Percentiles rank a stretch among this genome's conserved stretches.
These are phyloP conservation scores for Fusarium sp. DNA, from an alignment of 2,329 filamentous ascomycete genomes.

Conservation along the genomic window DNA sequence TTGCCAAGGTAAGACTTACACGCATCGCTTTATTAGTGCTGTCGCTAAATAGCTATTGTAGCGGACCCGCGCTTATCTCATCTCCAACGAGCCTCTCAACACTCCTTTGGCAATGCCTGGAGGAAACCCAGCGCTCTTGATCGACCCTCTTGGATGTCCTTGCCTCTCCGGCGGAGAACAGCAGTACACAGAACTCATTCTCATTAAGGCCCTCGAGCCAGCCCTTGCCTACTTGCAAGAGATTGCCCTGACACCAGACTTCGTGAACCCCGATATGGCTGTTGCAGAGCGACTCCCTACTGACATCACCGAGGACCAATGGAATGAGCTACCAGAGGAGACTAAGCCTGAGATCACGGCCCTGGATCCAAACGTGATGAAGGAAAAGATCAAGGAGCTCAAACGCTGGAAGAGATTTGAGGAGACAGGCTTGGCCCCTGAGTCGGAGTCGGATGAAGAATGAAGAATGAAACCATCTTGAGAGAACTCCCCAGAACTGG, in stretches of 20 bases:
- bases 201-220: constrained; percentile 65
- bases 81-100: constrained; percentile 64
- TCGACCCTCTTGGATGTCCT: constrained; percentile 70
- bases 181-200: constrained; percentile 70
- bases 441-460: constrained; percentile 43
- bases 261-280: constrained; percentile 56
- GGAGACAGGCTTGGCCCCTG: constrained; percentile 47
- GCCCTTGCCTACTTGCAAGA: constrained; percentile 73
- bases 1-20: constrained; percentile 60
- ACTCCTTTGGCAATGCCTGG: constrained; percentile 65
- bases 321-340: constrained; percentile 49
- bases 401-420: constrained; percentile 48
- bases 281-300: constrained; percentile 44
- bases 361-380: constrained; percentile 38
- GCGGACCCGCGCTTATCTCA: constrained; percentile 71
- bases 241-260: constrained; percentile 59
- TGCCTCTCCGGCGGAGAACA: constrained; percentile 76
- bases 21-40: not conserved
- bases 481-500: not conserved
- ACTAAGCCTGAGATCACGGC: constrained; percentile 47
- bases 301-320: constrained; percentile 48
- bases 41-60: constrained; percentile 48
- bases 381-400: constrained; percentile 43
- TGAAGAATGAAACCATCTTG: constrained; percentile 30
- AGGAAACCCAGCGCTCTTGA: constrained; percentile 59